Percentiles rank a stretch among this genome's conserved stretches.
Evolutionary conservation across 2,329 filamentous ascomycete species (phyloP).

Genomic region (Cordyceps cateniannulata): DNA sequence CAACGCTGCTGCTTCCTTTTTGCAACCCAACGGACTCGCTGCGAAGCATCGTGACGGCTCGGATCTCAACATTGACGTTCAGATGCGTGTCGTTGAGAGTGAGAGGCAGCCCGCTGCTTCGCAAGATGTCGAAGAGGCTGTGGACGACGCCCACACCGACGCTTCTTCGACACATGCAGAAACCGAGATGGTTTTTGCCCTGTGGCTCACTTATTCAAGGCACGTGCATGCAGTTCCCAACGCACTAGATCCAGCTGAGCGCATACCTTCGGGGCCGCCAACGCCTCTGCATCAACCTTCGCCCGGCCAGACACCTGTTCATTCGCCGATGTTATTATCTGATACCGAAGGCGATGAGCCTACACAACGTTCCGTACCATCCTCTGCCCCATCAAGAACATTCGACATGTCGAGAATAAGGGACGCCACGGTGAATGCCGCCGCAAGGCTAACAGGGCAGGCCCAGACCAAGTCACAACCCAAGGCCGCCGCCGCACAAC

Average conservation of each 20-base stretch:
- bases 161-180: conserved; percentile 31
- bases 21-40: conserved; percentile 75
- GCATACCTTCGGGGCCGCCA: conserved; percentile 46
- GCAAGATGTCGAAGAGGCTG: conserved; percentile 58
- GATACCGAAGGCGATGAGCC: conserved; percentile 41
- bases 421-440: conserved; percentile 48
- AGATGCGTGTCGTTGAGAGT: conserved; percentile 93
- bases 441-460: conserved; percentile 44
- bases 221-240: conserved; percentile 74
- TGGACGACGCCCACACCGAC: conserved; percentile 35
- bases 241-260: conserved; percentile 45
- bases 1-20: conserved; percentile 71
- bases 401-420: conserved; percentile 48
- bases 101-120: conserved; percentile 59
- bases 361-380: conserved; percentile 33
- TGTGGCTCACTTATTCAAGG: conserved; percentile 96
- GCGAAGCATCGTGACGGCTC: conserved; percentile 87
- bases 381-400: conserved; percentile 27
- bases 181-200: conserved; percentile 81
- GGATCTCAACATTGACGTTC: conserved; percentile 88
- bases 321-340: conserved; percentile 52
- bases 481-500: conserved; percentile 25
- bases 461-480: conserved; percentile 24
- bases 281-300: conserved; percentile 75
- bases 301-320: conserved; percentile 60